Percentiles rank a stretch among this genome's conserved stretches.
Conservation (phyloP, 495 filamentous ascomycete genomes). For the Lentithecium fluviatile region DNA sequence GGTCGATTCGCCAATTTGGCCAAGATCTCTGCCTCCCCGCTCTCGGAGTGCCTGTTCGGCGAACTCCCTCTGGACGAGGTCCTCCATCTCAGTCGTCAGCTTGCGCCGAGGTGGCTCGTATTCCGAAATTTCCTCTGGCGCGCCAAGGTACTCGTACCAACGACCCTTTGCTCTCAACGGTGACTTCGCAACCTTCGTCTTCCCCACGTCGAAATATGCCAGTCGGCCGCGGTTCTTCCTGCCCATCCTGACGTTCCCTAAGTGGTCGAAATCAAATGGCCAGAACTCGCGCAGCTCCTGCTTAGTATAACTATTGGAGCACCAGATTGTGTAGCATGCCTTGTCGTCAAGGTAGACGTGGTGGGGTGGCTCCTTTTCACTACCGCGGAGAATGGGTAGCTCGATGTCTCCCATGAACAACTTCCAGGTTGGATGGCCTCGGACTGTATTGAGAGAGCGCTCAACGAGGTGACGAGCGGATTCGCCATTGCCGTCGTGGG, state of each 20-base stretch:
- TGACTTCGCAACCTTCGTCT: background rate
- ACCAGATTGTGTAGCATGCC: constrained; percentile 30
- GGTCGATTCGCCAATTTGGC: too few relatives aligned
- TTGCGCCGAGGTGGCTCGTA: constrained; percentile 2
- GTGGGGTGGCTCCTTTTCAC: constrained; percentile 36
- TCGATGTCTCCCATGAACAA: constrained; percentile 20
- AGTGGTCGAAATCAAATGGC: constrained; percentile 36
- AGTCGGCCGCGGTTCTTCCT: constrained; percentile 37
- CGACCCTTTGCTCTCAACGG: constrained; percentile 1
- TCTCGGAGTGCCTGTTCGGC: background rate
- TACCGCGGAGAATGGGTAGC: constrained; percentile 9
- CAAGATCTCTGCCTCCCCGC: too few relatives aligned
- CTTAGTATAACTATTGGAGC: constrained; percentile 26
- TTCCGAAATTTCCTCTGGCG: background rate
- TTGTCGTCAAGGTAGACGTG: constrained; percentile 40
- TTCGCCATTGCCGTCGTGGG: constrained; percentile 28
- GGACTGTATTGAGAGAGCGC: background rate
- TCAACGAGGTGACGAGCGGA: constrained; percentile 13
- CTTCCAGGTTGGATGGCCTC: constrained; percentile 34
- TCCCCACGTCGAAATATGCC: constrained; percentile 19
- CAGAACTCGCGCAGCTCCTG: constrained; percentile 23
- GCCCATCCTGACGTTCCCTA: constrained; percentile 29
- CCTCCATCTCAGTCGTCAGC: background rate
- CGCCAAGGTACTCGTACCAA: constrained; percentile 9
- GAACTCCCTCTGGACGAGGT: background rate